Base-by-base conservation (phyloP, 2,329 filamentous ascomycete genomes). In the Nothopassalora personata region DNA sequence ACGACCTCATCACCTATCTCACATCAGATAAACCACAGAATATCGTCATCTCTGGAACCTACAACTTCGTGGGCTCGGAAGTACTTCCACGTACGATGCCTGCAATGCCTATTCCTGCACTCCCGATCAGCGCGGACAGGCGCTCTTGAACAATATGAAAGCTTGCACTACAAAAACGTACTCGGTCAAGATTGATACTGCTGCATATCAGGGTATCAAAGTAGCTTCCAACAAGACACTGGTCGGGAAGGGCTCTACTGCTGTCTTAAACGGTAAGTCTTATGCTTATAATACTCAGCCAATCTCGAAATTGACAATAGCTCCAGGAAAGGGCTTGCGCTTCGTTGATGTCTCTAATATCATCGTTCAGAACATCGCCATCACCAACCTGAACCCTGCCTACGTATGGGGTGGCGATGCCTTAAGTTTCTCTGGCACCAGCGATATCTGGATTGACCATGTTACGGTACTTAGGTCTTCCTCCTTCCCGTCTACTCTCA, bases 1-100 rank as follows among this genome's bases (percentile, higher is more conserved):
- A 73, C 18, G 76, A 87, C 77, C 80, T 86, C 47, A 79, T 81
- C 70, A 78, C 74, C 46, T 86, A 84, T 74, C 80, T 87, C 2
- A 76, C 76, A 8, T 82, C 86, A 71, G 73, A 71, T 58, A 68
- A 73, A 27, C 66, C 83, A 15, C 80, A 82, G 23, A 79, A 81
- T 61, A 85, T 87, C 65, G 76, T 86, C 58, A 75, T 86, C 43
- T 77, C 78, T 69, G 80, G 83, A 57, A 68, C 67, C 11, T 64
- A 80, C 67, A 78, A 83, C 74, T 86, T 84, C 75, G 78, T 74
- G 34, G 77, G 76, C 46, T 77, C 77, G 11, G 82, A 85, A 69
- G 83, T 45, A 79, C 75, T 4, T 74, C 74, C 5, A 80, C 75
- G 33, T 76, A 70, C 39, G 77, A 75, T 18, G 83, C 83, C 33